Conservation (phyloP, 1,139 yeast genomes). For the Debaryomyces coudertii region DNA sequence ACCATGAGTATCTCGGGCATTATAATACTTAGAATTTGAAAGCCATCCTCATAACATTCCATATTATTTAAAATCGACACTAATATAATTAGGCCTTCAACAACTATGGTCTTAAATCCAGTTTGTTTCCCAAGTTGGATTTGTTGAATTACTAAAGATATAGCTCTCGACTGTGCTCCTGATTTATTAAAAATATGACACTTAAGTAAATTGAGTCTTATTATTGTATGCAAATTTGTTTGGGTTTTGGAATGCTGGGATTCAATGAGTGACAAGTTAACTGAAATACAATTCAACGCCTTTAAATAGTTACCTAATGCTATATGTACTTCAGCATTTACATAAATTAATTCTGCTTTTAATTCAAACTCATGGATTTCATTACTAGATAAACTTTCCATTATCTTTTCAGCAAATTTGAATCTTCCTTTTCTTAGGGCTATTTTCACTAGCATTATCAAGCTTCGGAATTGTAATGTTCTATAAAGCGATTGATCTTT, state of each 20-base stretch:
- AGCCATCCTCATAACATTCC: conserved; percentile 40
- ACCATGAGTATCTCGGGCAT: conserved; percentile 46
- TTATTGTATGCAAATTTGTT: conserved; percentile 40
- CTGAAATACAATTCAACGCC: conserved; percentile 41
- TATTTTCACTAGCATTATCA: conserved; percentile 39
- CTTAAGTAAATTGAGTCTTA: conserved; percentile 48
- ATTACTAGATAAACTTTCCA: conserved; percentile 24
- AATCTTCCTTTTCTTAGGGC: conserved; percentile 42
- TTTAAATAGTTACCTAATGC: conserved; percentile 31
- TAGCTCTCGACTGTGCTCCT: conserved; percentile 42
- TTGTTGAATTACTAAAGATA: conserved; percentile 49
- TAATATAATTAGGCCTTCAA: conserved; percentile 45
- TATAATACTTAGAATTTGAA: conserved; percentile 33
- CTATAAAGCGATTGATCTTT: conserved; percentile 38
- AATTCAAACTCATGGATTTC: conserved; percentile 38
- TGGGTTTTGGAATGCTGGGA: conserved; percentile 22
- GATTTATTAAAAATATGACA: conserved; percentile 42
- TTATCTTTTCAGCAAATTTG: conserved; percentile 29
- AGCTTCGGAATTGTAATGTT: conserved; percentile 39
- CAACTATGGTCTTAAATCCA: conserved; percentile 42
- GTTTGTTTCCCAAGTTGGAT: conserved; percentile 43
- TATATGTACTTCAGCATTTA: conserved; percentile 35
- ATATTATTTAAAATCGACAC: conserved; percentile 40
- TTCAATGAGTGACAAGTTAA: conserved; percentile 25
- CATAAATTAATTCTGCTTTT: conserved; percentile 29